Percentiles rank a stretch among this genome's conserved stretches.
These are phyloP conservation scores for Monascus ruber DNA, from an alignment of 2,329 filamentous ascomycete species.

Conservation along the genomic window DNA sequence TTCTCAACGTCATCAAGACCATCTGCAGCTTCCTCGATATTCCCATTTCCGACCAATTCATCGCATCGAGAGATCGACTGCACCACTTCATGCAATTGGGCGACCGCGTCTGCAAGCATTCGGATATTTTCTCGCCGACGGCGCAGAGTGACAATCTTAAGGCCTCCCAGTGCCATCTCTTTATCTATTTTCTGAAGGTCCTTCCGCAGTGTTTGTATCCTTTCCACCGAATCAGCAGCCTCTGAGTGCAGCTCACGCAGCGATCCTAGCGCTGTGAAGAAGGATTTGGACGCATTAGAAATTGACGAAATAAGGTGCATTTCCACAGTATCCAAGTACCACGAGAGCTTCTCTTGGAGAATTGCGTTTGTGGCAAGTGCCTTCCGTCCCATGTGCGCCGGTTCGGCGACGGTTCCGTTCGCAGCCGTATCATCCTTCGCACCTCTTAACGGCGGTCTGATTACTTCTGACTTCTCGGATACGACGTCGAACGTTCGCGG, in stretches of 20 bases:
- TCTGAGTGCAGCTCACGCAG: slow-evolving; percentile 84
- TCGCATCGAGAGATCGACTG: slow-evolving; percentile 67
- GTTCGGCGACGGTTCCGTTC: slow-evolving; percentile 49
- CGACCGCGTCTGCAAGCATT: slow-evolving; percentile 68
- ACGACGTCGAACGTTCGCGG: slow-evolving; percentile 93
- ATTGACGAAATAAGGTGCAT: slow-evolving; percentile 95
- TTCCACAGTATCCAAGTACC: slow-evolving; percentile 99
- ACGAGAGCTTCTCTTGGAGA: slow-evolving; percentile 92
- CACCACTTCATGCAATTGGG: slow-evolving; percentile 71
- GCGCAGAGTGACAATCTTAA: slow-evolving; percentile 76
- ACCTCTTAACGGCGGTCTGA: slow-evolving; percentile 52
- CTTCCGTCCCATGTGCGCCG: slow-evolving; percentile 53
- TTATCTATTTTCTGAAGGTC: slow-evolving; percentile 73
- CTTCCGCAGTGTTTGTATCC: slow-evolving; percentile 68
- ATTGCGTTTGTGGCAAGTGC: slow-evolving; percentile 93
- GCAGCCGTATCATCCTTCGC: slow-evolving; percentile 42
- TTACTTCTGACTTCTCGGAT: slow-evolving; percentile 91
- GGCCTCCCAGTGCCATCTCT: slow-evolving; percentile 72
- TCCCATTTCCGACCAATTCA: slow-evolving; percentile 66
- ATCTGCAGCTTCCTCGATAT: slow-evolving; percentile 68
- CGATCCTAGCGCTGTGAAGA: slow-evolving; percentile 88
- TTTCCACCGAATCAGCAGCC: slow-evolving; percentile 77
- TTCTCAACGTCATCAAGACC: slow-evolving; percentile 67
- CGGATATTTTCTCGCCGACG: slow-evolving; percentile 73
- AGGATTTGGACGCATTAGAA: slow-evolving; percentile 87